Percentiles rank a stretch among this genome's conserved stretches.
Evolutionary conservation across 306 rosid genomes (phyloP).

Genomic region (Castanea crenata): DNA sequence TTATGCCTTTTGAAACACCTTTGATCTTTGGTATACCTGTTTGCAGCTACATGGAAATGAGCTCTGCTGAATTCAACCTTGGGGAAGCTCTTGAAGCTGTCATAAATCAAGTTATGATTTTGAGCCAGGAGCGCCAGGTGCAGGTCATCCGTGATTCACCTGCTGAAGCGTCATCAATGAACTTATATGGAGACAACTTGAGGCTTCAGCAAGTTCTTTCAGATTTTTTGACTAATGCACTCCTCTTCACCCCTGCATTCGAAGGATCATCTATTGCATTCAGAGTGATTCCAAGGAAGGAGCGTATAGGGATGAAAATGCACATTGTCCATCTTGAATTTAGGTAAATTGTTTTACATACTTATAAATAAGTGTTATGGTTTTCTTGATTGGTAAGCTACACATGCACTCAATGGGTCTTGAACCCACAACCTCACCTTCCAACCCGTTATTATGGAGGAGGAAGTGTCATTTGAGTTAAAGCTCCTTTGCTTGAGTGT

Average conservation of each 20-base stretch:
- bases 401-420: background rate
- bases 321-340: conserved; percentile 43
- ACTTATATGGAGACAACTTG: conserved; percentile 43
- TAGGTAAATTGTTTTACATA: conserved; percentile 10
- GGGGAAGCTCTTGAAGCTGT: conserved; percentile 38
- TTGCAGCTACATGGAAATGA: conserved; percentile 39
- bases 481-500: background rate
- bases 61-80: conserved; percentile 33
- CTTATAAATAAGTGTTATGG: background rate
- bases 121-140: conserved; percentile 36
- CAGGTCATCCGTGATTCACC: conserved; percentile 32
- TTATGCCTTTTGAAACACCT: background rate
- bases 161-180: conserved; percentile 31
- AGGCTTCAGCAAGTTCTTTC: conserved; percentile 44
- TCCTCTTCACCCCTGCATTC: conserved; percentile 28
- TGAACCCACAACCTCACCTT: no score
- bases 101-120: conserved; percentile 28
- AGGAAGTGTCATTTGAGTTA: no score
- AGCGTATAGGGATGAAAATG: conserved; percentile 35
- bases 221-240: conserved; percentile 29
- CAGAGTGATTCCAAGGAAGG: conserved; percentile 26
- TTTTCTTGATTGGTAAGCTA: background rate
- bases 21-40: conserved; percentile 1
- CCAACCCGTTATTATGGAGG: no score
- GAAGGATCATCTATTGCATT: conserved; percentile 28